These are phyloP conservation scores for Lycium ferocissimum DNA, from an alignment of 257 asterid genomes.

Conservation along the genomic window DNA sequence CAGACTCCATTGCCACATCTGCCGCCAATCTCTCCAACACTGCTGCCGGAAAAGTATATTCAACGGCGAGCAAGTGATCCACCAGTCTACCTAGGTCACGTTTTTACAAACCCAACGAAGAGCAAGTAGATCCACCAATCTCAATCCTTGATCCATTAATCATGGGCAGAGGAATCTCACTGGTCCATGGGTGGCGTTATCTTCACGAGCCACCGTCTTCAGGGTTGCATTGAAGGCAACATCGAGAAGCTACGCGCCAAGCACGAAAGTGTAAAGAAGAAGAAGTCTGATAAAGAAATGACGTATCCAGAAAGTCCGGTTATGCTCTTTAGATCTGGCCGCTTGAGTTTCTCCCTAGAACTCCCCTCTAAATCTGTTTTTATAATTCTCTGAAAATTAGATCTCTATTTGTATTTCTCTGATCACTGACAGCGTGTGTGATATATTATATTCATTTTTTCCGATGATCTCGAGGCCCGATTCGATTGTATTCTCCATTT, in stretches of 20 bases:
- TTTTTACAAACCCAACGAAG: conserved; percentile 52
- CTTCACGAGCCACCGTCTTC: conserved; percentile 80
- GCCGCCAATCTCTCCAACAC: no score
- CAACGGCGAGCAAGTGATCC: no score
- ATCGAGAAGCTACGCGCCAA: conserved; percentile 67
- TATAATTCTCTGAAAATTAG: no score
- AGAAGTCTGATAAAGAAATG: conserved; percentile 20
- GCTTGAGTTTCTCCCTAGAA: no score
- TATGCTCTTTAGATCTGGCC: conserved; percentile 40
- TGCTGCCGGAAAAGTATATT: no score
- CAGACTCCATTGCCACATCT: no score
- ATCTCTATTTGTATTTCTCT: no score
- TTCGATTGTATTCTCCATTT: no score
- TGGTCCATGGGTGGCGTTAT: conserved; percentile 97
- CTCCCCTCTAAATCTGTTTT: no score
- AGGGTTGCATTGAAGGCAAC: conserved; percentile 90
- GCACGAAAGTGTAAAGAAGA: conserved; percentile 45
- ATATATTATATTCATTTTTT: no score
- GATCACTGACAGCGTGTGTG: no score
- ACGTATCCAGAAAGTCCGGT: conserved; percentile 33
- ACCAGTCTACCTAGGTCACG: conserved; percentile 80
- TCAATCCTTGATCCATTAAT: conserved; percentile 66
- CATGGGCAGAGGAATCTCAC: conserved; percentile 91
- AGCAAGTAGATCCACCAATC: conserved; percentile 73
- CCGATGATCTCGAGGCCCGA: no score